Evolutionary conservation across 2,329 filamentous ascomycete genomes (phyloP), one percentile per base, ranked within the genome.

Genomic region (Colletotrichum truncatum): DNA sequence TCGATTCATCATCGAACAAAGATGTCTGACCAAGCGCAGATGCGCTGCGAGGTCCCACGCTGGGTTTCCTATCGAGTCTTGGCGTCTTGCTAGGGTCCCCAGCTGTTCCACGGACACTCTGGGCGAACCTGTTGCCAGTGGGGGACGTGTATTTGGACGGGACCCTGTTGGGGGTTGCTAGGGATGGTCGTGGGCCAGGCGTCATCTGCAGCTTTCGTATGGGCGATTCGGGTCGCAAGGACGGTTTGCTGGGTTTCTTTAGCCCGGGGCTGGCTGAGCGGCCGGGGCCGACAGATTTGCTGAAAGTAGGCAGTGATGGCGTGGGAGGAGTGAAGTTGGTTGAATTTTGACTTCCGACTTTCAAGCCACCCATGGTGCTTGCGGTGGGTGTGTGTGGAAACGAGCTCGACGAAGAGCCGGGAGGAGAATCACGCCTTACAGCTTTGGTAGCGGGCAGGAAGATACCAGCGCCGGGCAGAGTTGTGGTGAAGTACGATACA

Each of bases 361-460:
- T 87, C 53, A 89, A 79, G 30, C 82, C 85, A 48, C 81, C 80
- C 53, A 85, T 83, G 16, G 85, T 84, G 28, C 87, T 87, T n/a
- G 90, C 89, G 3, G 87, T 88, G 4, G 94, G 92, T 2, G 91
- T 94, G 57, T 86, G 82, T 7, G 91, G 87, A 68, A 87, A 86
- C 6, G 85, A 81, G 53, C 81, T 83, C 34, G 80, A 80, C 5
- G 71, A 71, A 36, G 86, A 82, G 28, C 83, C 81, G 12, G 81
- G 78, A 21, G 84, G 84, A 39, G 86, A 88, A 52, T 86, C 87
- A 74, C 88, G 90, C 77, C 87, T 92, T 74, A 86, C 85, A 32
- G 93, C 93, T 76, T 97, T 96, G 76, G 90, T 88, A 14, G 96
- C 82, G 4, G 96, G 96, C 12, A 99, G 85, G 75, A 99, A 99